Evolutionary conservation across 1,284 basidiomycete genomes (phyloP).

Genomic region (Tilletia walkeri): DNA sequence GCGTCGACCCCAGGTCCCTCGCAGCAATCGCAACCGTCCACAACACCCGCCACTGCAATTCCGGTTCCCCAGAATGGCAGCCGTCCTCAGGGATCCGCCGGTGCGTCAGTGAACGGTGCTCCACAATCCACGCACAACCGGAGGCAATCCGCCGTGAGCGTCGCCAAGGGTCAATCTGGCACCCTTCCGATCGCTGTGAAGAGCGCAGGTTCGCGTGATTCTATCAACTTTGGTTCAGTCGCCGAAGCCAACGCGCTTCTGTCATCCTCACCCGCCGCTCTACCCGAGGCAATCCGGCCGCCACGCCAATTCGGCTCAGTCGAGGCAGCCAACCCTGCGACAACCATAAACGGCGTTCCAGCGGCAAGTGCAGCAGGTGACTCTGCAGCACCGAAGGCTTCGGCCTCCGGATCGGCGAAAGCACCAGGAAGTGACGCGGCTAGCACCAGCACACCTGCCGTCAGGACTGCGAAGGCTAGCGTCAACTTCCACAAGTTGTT

Average conservation of each 20-base stretch:
- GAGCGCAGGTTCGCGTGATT: conserved; percentile 24
- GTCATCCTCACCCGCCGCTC: conserved; percentile 57
- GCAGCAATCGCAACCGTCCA: not conserved
- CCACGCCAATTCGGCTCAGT: conserved; percentile 53
- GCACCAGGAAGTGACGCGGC: not conserved
- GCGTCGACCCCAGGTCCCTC: conserved; percentile 14
- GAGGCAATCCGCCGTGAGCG: conserved; percentile 48
- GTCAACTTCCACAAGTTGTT: conserved; percentile 56
- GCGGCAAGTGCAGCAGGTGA: not conserved
- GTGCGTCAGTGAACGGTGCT: conserved; percentile 27
- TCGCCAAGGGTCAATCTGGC: conserved; percentile 37
- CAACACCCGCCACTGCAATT: not conserved
- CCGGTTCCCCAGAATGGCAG: conserved; percentile 16
- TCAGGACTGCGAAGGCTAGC: conserved; percentile 10
- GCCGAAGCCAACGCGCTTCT: conserved; percentile 56
- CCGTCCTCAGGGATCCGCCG: not conserved
- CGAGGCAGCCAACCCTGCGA: conserved; percentile 39
- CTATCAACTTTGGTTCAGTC: conserved; percentile 57
- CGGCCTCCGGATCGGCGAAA: not conserved
- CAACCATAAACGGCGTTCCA: conserved; percentile 18
- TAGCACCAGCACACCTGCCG: not conserved
- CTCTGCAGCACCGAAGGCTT: not conserved
- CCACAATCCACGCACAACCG: conserved; percentile 28
- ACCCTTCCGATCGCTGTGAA: conserved; percentile 23
- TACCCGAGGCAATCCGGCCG: conserved; percentile 53